Base-by-base conservation (phyloP, 495 filamentous ascomycete species). In the Penicillium alfredii region DNA sequence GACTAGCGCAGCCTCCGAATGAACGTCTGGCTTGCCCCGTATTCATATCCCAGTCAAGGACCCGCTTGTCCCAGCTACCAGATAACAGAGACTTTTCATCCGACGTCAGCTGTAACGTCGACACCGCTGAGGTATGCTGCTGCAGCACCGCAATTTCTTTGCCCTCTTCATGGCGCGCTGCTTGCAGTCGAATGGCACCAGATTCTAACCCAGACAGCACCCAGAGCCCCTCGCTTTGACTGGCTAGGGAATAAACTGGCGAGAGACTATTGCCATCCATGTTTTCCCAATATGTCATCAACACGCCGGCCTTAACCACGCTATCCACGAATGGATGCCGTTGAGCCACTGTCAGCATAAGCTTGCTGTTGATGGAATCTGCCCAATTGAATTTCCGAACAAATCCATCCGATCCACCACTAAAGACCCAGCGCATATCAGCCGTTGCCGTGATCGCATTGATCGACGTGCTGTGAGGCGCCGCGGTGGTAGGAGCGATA, bases 211-310 rank as follows among this genome's bases (percentile, higher is more conserved):
- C 92, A 22, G 86, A 87, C 8, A 97, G 68, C 6, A 97, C 65
- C 92, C 92, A 99, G 6, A 96, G 62, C 6, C 82, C 88, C 54
- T 92, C 78, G 30, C 82, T 85, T 37, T 97, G 90, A 11, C 88
- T 81, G 3, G 93, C 93, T 24, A 99, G 63, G 11, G 87, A 94
- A 56, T 99, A 97, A 1, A 99, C 89, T 0, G 92, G 87, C 14
- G 86, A 93, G 20, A 90, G 25, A 20, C 53, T 42, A 35, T 48
- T 63, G 3, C 60, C 76, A 43, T 84, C 78, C 55, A 66, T 69
- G 45, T 95, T 97, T 55, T 93, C 93, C 92, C 93, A 99, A 56
- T 97, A 98, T 51, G 82, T 92, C 74, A 94, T 77, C 34, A 96
- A 62, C 10, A 94, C 78, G 1, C 90, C 92, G 8, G 88, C 88